These are phyloP conservation scores for Aspergillus costaricaensis DNA, from an alignment of 2,329 filamentous ascomycete species.

Conservation along the genomic window DNA sequence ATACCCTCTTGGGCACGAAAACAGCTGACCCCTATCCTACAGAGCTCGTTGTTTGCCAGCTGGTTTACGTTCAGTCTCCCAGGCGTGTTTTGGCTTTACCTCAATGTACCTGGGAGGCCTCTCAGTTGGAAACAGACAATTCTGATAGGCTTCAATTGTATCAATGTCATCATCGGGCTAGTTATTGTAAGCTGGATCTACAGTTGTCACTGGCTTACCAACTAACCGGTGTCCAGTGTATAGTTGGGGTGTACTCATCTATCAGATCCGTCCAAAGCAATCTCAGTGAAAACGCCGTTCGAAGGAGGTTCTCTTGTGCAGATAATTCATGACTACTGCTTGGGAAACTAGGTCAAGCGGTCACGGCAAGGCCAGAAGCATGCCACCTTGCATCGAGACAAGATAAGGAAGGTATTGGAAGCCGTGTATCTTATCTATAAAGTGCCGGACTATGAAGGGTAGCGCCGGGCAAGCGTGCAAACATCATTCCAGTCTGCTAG, in stretches of 20 bases:
- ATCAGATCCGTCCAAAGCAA: neutral
- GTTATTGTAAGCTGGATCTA: neutral
- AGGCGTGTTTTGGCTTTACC: conserved; percentile 28
- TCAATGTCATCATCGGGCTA: neutral
- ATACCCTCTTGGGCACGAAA: neutral
- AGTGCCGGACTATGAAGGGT: neutral
- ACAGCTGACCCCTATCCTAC: neutral
- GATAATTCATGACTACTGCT: neutral
- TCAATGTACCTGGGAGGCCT: conserved; percentile 20
- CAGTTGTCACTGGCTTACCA: neutral
- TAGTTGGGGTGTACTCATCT: neutral
- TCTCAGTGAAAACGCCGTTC: neutral
- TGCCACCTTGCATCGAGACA: neutral
- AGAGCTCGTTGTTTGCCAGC: conserved; percentile 40
- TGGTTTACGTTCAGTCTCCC: conserved; percentile 59
- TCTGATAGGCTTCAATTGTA: neutral
- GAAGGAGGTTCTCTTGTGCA: conserved; percentile 1
- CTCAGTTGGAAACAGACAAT: neutral
- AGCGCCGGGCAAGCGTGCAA: neutral
- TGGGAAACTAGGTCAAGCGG: neutral
- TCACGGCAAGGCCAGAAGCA: neutral
- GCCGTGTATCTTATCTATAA: neutral
- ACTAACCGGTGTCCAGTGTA: neutral
- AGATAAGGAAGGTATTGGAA: neutral
- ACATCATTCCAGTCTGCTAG: neutral